These are phyloP conservation scores for Saccharomycopsis vini DNA, from an alignment of 805 yeast species.

Conservation along the genomic window DNA sequence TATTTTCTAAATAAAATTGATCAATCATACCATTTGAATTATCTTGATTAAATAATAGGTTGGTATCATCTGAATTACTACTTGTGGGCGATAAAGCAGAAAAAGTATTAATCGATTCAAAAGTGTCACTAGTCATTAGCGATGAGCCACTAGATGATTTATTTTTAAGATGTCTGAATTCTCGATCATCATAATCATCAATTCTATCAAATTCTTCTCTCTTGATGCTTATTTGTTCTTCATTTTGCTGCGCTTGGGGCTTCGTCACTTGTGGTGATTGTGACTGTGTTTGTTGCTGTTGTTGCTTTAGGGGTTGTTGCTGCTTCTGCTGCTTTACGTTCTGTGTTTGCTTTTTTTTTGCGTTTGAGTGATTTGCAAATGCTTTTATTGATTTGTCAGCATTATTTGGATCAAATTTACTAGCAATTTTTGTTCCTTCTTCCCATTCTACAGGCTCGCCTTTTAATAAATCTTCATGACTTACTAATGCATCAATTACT, in stretches of 20 bases:
- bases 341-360: not conserved
- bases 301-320: no score
- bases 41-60: not conserved
- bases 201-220: not conserved
- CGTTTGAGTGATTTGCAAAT: conserved; percentile 29
- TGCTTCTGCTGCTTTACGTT: conserved; percentile 4
- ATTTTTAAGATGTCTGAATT: no score
- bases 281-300: not conserved
- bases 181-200: no score
- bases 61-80: not conserved
- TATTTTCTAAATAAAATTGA: not conserved
- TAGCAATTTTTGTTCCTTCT: conserved; percentile 34
- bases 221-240: not conserved
- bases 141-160: no score
- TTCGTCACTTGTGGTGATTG: no score
- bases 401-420: conserved; percentile 17
- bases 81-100: not conserved
- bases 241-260: no score
- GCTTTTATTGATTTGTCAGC: conserved; percentile 20
- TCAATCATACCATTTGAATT: no score
- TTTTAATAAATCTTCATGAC: conserved; percentile 32
- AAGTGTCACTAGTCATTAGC: no score
- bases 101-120: no score
- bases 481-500: conserved; percentile 35
- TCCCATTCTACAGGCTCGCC: conserved; percentile 39